phyloP scores from a whole-genome alignment of 768 basidiomycete species.

The Termitomyces sp. region DNA sequence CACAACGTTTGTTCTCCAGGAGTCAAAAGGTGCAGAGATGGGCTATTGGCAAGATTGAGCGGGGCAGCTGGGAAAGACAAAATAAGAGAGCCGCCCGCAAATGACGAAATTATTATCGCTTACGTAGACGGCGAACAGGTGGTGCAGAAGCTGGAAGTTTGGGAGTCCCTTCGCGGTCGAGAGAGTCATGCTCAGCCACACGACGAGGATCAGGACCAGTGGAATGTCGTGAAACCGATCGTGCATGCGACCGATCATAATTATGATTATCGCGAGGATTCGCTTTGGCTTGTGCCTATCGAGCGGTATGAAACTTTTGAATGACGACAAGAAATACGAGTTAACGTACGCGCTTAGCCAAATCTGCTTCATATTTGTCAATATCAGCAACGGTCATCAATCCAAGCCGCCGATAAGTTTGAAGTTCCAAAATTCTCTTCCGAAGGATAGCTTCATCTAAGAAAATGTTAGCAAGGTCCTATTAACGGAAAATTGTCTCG shows the following conservation, averaged over 20 bases:
- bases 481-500: constrained; percentile 19
- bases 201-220: constrained; percentile 52
- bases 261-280: constrained; percentile 53
- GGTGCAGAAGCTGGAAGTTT: constrained; percentile 34
- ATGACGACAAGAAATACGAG: not conserved
- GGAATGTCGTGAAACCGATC: constrained; percentile 49
- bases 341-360: constrained; percentile 56
- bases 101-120: constrained; percentile 11
- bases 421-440: constrained; percentile 87
- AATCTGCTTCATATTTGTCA: constrained; percentile 81
- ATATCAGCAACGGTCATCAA: constrained; percentile 84
- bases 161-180: constrained; percentile 61
- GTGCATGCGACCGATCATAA: constrained; percentile 46
- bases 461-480: not conserved
- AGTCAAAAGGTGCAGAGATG: constrained; percentile 86
- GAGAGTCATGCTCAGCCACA: constrained; percentile 45
- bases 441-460: constrained; percentile 85
- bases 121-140: constrained; percentile 43
- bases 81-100: not conserved
- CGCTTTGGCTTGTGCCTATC: constrained; percentile 60
- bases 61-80: constrained; percentile 41
- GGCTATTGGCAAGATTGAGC: constrained; percentile 88
- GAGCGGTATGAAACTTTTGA: not conserved
- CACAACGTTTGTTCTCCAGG: constrained; percentile 86
- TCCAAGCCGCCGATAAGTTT: constrained; percentile 85